Conservation (phyloP, 2,329 filamentous ascomycete species). For the Colletotrichum endophyticum region DNA sequence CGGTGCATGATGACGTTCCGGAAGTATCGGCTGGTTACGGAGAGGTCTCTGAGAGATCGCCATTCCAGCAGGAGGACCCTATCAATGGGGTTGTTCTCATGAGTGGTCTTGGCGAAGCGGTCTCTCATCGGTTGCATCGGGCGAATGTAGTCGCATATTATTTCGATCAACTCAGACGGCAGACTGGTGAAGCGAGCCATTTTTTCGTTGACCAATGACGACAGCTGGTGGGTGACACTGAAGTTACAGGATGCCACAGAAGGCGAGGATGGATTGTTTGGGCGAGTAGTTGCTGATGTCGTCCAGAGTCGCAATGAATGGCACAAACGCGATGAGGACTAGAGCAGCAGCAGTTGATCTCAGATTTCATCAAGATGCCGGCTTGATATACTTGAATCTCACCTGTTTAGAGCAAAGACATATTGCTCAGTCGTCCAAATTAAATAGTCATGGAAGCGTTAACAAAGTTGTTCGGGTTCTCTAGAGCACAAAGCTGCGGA, state of each 20-base stretch:
- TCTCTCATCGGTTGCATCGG: background rate
- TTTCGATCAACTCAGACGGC: background rate
- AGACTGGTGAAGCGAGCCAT: background rate
- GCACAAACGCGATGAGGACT: background rate
- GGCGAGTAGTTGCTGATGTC: accelerated
- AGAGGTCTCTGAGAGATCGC: background rate
- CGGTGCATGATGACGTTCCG: background rate
- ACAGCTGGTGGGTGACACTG: accelerated
- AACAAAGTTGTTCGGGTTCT: no score
- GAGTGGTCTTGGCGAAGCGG: background rate
- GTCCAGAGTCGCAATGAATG: background rate
- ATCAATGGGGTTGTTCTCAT: background rate
- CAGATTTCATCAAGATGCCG: background rate
- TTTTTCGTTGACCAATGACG: accelerated
- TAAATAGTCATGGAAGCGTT: no score
- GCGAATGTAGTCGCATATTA: background rate
- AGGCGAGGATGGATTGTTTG: accelerated
- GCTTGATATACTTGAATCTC: background rate
- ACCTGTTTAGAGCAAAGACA: background rate
- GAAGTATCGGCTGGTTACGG: background rate
- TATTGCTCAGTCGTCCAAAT: no score
- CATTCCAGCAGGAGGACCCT: background rate
- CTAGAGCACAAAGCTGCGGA: no score
- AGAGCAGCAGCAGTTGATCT: background rate
- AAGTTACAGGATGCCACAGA: accelerated